These are phyloP conservation scores for Acanthamoeba royreba DNA, from an alignment of 208 protist genomes.

Conservation along the genomic window DNA sequence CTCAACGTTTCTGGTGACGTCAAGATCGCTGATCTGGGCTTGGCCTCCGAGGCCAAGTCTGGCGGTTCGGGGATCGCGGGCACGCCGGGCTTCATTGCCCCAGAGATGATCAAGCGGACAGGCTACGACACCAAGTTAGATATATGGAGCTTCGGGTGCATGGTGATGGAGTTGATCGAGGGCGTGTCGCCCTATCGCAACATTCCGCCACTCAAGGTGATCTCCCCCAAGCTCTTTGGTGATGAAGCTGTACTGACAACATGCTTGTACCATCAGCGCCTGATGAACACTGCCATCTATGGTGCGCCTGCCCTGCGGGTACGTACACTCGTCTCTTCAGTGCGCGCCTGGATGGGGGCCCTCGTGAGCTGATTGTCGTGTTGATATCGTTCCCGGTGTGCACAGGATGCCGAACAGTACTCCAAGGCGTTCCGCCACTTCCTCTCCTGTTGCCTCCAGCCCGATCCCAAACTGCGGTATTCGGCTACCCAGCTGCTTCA, in stretches of 20 bases:
- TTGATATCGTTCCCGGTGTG: neutral
- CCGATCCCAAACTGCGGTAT: neutral
- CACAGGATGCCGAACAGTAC: neutral
- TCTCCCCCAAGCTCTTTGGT: neutral
- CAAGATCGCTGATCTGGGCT: constrained; percentile 3
- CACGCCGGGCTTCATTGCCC: constrained; percentile 6
- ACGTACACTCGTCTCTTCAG: neutral
- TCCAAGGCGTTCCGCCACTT: constrained; percentile 23
- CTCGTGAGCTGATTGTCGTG: neutral
- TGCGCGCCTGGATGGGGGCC: neutral
- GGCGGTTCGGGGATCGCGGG: neutral
- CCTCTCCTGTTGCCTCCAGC: neutral
- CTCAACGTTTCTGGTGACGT: constrained; percentile 31
- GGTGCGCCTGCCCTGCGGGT: neutral
- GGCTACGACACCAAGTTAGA: constrained; percentile 32
- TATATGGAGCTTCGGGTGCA: constrained; percentile 32
- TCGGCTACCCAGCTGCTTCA: neutral
- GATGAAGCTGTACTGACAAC: neutral
- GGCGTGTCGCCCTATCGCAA: neutral
- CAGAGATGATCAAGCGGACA: constrained; percentile 37
- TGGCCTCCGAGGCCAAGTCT: neutral
- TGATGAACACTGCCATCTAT: neutral
- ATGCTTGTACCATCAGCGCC: neutral
- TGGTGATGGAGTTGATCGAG: constrained; percentile 5
- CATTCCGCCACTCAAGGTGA: neutral